phyloP scores from a whole-genome alignment of 805 yeast species.

The Zygoascus flipseniorum region DNA sequence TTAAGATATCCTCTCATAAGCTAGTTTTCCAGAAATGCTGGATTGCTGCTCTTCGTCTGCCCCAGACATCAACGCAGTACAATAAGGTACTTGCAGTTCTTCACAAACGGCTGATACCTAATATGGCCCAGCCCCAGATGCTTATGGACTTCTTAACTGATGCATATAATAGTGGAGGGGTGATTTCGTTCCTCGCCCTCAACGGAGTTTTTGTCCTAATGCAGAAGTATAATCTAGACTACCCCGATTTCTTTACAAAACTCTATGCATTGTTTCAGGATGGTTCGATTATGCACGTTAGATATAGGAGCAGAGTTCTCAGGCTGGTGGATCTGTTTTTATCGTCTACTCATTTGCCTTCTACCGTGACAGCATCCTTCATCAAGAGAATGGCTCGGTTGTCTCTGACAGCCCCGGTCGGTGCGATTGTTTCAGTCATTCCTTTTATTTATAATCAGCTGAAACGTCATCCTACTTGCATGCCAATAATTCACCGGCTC shows the following conservation, averaged over 20 bases:
- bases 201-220: slow-evolving; percentile 84
- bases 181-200: slow-evolving; percentile 67
- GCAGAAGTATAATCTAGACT: slow-evolving; percentile 74
- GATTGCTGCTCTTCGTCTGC: slow-evolving; percentile 45
- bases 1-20: slow-evolving; percentile 41
- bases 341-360: slow-evolving; percentile 79
- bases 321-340: slow-evolving; percentile 79
- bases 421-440: slow-evolving; percentile 76
- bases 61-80: slow-evolving; percentile 47
- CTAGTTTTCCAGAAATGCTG: slow-evolving; percentile 63
- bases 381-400: slow-evolving; percentile 74
- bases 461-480: slow-evolving; percentile 90
- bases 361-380: slow-evolving; percentile 78
- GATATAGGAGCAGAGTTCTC: slow-evolving; percentile 79
- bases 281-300: slow-evolving; percentile 63
- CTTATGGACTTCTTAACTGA: slow-evolving; percentile 93
- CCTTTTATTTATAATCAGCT: slow-evolving; percentile 89
- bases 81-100: slow-evolving; percentile 59
- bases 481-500: slow-evolving; percentile 66
- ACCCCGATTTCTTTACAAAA: slow-evolving; percentile 81
- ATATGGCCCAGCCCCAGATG: slow-evolving; percentile 65
- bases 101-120: slow-evolving; percentile 81
- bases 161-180: slow-evolving; percentile 56
- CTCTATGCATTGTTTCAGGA: slow-evolving; percentile 66
- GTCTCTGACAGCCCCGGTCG: slow-evolving; percentile 70